Percentiles rank a stretch among this genome's conserved stretches.
phyloP scores from a whole-genome alignment of 2,329 filamentous ascomycete genomes.

The Cladophialophora immunda region DNA sequence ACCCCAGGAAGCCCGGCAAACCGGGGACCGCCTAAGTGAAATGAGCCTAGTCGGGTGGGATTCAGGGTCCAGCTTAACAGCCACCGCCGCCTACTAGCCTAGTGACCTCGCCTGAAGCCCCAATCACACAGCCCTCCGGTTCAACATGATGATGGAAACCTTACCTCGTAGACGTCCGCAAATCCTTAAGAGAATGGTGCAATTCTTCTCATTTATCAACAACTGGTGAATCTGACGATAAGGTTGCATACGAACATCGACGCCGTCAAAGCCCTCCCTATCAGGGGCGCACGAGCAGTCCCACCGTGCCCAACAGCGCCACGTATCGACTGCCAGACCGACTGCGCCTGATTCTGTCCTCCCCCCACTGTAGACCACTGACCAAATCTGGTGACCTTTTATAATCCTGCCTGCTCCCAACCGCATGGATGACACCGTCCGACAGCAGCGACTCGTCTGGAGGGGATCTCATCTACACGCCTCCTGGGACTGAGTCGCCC shows the following conservation, averaged over 20 bases:
- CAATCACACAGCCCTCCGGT: not conserved
- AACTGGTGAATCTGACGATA: conserved; percentile 7
- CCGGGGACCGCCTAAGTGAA: no score
- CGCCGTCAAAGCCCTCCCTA: conserved; percentile 6
- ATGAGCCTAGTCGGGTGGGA: not conserved
- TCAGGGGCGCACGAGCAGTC: conserved; percentile 3
- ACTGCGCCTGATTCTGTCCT: conserved; percentile 12
- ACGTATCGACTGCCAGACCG: conserved; percentile 17
- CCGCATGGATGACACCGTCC: conserved; percentile 45
- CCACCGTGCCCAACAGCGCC: conserved; percentile 1
- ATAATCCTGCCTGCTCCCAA: conserved; percentile 12
- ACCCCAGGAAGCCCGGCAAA: no score
- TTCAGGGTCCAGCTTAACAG: conserved; percentile 2
- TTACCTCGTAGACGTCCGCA: conserved; percentile 6
- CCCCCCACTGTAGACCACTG: conserved; percentile 9
- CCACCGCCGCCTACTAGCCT: not conserved
- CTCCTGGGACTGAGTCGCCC: conserved; percentile 38
- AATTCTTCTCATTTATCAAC: conserved; percentile 6
- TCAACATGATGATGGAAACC: conserved; percentile 15
- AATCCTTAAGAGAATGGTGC: conserved; percentile 2
- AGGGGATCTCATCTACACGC: conserved; percentile 41
- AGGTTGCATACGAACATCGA: conserved; percentile 10
- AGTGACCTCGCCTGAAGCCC: not conserved
- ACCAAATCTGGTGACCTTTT: conserved; percentile 21
- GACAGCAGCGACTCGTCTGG: conserved; percentile 39